phyloP scores from a whole-genome alignment of 305 asterid genomes.

The Rubia peregrina region DNA sequence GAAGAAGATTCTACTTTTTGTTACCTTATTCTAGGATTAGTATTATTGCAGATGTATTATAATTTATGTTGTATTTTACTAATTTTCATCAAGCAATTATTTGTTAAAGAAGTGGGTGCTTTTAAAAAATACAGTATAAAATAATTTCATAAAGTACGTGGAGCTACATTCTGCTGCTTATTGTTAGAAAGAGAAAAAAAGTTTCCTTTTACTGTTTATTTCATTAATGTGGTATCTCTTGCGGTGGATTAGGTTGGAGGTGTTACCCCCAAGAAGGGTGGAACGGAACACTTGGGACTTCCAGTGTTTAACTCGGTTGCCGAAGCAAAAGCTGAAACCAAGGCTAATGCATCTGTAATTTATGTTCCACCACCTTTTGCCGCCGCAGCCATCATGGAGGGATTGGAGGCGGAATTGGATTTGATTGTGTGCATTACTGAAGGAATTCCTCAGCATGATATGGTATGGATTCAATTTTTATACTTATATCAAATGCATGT shows the following conservation, averaged over 20 bases:
- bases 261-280: slow-evolving; percentile 91
- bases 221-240: background rate
- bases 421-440: slow-evolving; percentile 71
- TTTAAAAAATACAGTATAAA: too few relatives aligned
- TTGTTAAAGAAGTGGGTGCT: background rate
- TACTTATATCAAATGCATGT: too few relatives aligned
- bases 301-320: slow-evolving; percentile 85
- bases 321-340: slow-evolving; percentile 92
- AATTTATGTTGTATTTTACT: background rate
- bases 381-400: slow-evolving; percentile 82
- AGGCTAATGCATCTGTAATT: slow-evolving; percentile 86
- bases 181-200: background rate
- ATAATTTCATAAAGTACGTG: background rate
- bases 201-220: background rate
- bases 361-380: slow-evolving; percentile 98
- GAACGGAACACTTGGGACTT: slow-evolving; percentile 92
- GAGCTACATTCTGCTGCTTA: background rate
- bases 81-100: background rate
- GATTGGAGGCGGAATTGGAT: slow-evolving; percentile 85
- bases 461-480: too few relatives aligned
- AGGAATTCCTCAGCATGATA: slow-evolving; percentile 97
- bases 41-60: background rate
- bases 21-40: background rate
- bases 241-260: slow-evolving; percentile 69
- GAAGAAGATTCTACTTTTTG: background rate